These are phyloP conservation scores for Ceratobasidium sp. DNA, from an alignment of 1,284 basidiomycete genomes.

Conservation along the genomic window DNA sequence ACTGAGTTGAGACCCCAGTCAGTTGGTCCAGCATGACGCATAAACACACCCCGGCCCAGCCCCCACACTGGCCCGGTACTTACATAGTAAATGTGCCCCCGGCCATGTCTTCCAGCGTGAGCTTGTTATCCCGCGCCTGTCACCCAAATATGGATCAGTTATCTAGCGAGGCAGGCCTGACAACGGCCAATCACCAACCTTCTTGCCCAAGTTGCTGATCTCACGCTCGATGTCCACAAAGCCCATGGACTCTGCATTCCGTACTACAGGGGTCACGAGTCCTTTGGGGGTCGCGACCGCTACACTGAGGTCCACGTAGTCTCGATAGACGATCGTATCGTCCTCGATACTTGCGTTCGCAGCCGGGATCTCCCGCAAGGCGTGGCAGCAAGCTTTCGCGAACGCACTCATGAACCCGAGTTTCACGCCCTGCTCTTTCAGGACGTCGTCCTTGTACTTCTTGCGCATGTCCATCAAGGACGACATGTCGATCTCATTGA, in stretches of 20 bases:
- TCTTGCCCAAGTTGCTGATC: slow-evolving; percentile 90
- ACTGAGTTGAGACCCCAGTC: slow-evolving; percentile 56
- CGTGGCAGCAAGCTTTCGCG: slow-evolving; percentile 86
- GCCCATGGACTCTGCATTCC: slow-evolving; percentile 89
- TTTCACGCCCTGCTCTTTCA: slow-evolving; percentile 96
- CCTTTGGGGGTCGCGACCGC: slow-evolving; percentile 99
- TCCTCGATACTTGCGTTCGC: slow-evolving; percentile 97
- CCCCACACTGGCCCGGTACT: slow-evolving; percentile 51
- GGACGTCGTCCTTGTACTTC: slow-evolving; percentile 92
- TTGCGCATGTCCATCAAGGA: slow-evolving; percentile 93
- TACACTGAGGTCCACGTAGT: slow-evolving; percentile 93
- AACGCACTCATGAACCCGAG: slow-evolving; percentile 99
- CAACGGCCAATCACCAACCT: slow-evolving; percentile 64
- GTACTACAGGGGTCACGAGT: slow-evolving; percentile 94
- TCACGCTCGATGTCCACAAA: slow-evolving; percentile 94
- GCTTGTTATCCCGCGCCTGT: slow-evolving; percentile 91
- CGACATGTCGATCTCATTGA: slow-evolving; percentile 99
- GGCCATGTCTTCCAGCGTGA: slow-evolving; percentile 95
- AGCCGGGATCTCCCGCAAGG: slow-evolving; percentile 90
- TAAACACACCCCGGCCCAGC: neutral
- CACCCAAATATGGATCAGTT: neutral
- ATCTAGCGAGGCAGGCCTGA: neutral
- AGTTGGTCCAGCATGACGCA: too few relatives aligned
- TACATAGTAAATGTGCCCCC: slow-evolving; percentile 98
- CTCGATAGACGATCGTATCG: slow-evolving; percentile 94